These are phyloP conservation scores for Hemisphaericaspora xylanilytica DNA, from an alignment of 1,139 yeast genomes.

Conservation along the genomic window DNA sequence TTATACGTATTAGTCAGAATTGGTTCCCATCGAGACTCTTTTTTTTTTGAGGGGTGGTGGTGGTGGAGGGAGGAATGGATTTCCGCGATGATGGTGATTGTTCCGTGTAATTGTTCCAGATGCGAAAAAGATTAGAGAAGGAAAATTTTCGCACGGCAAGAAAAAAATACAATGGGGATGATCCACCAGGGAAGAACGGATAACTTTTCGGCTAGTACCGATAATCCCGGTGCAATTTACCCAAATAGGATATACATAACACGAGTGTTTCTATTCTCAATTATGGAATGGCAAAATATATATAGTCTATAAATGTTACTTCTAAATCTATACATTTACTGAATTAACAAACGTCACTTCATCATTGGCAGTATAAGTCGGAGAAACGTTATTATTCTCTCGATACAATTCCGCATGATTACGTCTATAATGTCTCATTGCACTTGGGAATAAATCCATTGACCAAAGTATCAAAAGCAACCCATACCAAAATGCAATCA, in stretches of 20 bases:
- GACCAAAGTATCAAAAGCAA: conserved; percentile 62
- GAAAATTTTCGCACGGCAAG: background rate
- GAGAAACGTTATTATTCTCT: background rate
- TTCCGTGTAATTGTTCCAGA: no score
- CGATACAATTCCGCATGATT: conserved; percentile 15
- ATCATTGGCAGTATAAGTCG: background rate
- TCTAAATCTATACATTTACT: background rate
- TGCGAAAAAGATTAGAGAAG: background rate
- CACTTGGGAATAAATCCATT: conserved; percentile 69
- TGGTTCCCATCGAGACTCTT: no score
- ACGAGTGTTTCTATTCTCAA: no score
- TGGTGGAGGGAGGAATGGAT: no score
- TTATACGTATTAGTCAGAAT: no score
- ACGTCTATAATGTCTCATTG: conserved; percentile 31
- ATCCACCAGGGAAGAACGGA: no score
- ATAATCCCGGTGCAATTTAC: no score
- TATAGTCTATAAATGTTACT: background rate
- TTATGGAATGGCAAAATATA: background rate
- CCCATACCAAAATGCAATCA: conserved; percentile 80
- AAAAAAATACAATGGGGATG: no score
- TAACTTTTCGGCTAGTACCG: no score
- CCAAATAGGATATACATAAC: no score
- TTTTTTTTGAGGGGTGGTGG: no score
- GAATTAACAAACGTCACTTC: background rate
- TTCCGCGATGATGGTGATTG: no score